Base-by-base conservation (phyloP, 2,329 filamentous ascomycete species). In the Ophiostoma pallidulum region DNA sequence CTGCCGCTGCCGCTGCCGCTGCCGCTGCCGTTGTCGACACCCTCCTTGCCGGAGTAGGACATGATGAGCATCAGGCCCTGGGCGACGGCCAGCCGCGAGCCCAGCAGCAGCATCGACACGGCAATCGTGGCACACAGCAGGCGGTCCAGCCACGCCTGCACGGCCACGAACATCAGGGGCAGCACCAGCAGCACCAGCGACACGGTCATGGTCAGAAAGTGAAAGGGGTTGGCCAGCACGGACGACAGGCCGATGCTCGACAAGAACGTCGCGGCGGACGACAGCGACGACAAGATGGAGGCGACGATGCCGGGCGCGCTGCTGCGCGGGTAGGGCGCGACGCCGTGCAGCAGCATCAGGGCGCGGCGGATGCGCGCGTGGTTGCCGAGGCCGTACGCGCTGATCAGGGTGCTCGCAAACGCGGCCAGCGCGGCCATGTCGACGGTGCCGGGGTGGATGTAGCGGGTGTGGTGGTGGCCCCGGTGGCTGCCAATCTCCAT, bases 21-120 rank as follows among this genome's bases (percentile, higher is more conserved):
- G 41, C 13, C 8, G 37, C 20, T 8, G 29, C 13, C 22, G 18
- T 24, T 4, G 40, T 13, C n/a, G 2, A 24, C 18, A 7, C 28
- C 31, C 26, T 33, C 45, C 28, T 48, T 44, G 9, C 74, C 73
- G 28, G 61, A 62, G 62, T 94, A 96, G 4, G 85, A 91, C 91
- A 98, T 96, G 50, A 98, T 76, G 28, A 98, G 77, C 87, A 98
- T 97, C 24, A 89, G 79, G 1, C 90, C 92, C 56, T 98, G 79
- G 0, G 86, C 85, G 46, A 86, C 81, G 18, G 90, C 90, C 12
- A 97, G 75, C 8, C 89, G 84, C 54, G 84, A 76, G 12, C 92
- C 92, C 5, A 97, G 75, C 29, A 82, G 72, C 53, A 95, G 91
- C 92, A 98, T 98, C 50, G 84, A 79, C 24, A 87, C 66, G 4